Evolutionary conservation across 495 filamentous ascomycete species (phyloP), one percentile per base, ranked within the genome.

Genomic region (Aspergillus saccharolyticus): DNA sequence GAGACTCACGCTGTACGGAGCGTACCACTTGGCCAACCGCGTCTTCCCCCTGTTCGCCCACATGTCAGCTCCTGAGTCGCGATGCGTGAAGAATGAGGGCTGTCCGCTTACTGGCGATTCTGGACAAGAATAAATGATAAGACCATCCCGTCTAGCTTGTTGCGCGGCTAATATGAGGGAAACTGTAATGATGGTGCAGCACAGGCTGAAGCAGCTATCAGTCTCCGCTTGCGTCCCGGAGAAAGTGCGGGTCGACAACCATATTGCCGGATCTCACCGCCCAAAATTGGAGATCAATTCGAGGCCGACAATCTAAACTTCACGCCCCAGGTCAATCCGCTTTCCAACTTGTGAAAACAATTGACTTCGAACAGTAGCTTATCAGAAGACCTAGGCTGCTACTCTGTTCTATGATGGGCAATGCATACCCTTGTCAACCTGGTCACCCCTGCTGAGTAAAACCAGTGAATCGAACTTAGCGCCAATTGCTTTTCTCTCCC

Each of bases 1-100:
- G 33, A 19, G 17, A 74, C 81, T 72, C 68, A 85, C 83, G 76
- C 84, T 92, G 81, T 97, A 97, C 44, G 94, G 92, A 60, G 90
- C 88, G 78, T 98, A 98, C 92, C 92, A 98, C 78, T 98, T 98
- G 54, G 94, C 94, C 53, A 98, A 85, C 39, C 94, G 89, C 64
- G 94, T 98, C 78, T 98, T 98, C 74, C 94, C 94, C 83, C 94
- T 97, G 73, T 56, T 54, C 44, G 39, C 45, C 28, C 24, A 58
- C 70, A 28, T 53, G 45, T 60, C 52, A 60, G 53, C 47, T 46
- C 15, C 15, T 42, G n/a, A 10, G 3, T 30, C 44, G n/a, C 46
- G n/a, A 43, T 16, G 9, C 4, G 14, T 8, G 12, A 39, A 12
- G 10, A 12, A 39, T 8, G 33, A 9, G 7, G 9, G 25, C 25